Conservation (phyloP, 2,329 filamentous ascomycete species). For the Penicillium aurantiogriseum region DNA sequence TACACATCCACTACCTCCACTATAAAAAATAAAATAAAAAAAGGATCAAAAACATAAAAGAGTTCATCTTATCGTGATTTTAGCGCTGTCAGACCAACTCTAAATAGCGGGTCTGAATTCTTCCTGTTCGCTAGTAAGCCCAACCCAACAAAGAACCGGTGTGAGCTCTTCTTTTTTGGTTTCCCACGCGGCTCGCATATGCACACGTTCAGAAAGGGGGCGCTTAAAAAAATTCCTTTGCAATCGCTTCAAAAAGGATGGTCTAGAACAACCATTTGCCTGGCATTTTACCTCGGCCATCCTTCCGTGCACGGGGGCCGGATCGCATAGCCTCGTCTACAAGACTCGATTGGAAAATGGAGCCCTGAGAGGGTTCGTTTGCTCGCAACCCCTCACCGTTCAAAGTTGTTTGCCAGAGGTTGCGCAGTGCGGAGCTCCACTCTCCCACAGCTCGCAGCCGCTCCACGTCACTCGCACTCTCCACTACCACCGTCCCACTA, state of each 20-base stretch:
- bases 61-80: constrained; percentile 24
- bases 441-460: constrained; percentile 70
- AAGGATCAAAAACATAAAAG: neutral
- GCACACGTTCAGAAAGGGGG: constrained; percentile 9
- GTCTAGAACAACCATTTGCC: neutral
- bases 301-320: constrained; percentile 24
- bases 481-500: constrained; percentile 77
- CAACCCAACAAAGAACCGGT: constrained; percentile 22
- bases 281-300: constrained; percentile 7
- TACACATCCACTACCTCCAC: neutral
- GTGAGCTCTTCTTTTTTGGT: constrained; percentile 7
- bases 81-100: constrained; percentile 26
- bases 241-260: neutral
- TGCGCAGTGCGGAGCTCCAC: constrained; percentile 68
- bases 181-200: constrained; percentile 11
- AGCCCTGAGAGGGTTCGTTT: constrained; percentile 37
- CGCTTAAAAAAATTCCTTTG: neutral
- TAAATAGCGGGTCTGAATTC: constrained; percentile 21
- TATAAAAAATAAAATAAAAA: too few species aligned
- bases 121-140: neutral
- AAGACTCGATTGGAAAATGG: constrained; percentile 32
- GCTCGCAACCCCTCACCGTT: constrained; percentile 65
- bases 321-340: constrained; percentile 33
- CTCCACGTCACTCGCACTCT: constrained; percentile 65
- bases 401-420: constrained; percentile 70